Evolutionary conservation across 176 grass and related monocot genomes (phyloP).

Genomic region (Pontederia paniculata): DNA sequence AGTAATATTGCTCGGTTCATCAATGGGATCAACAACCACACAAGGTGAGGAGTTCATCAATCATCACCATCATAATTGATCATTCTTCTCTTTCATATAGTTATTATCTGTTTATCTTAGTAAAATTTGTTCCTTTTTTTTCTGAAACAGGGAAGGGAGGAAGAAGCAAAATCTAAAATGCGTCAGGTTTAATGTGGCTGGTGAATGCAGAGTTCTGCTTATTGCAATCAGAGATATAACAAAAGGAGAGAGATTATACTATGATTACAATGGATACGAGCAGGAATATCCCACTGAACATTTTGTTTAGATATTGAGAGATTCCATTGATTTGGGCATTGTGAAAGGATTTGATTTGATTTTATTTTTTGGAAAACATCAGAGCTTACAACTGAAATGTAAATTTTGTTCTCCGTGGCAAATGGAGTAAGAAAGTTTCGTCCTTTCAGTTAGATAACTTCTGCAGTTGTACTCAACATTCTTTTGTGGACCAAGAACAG

Average conservation of each 20-base stretch:
- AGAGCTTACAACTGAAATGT: too few species aligned
- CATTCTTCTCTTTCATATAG: too few species aligned
- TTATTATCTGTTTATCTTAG: too few species aligned
- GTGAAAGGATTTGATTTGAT: too few species aligned
- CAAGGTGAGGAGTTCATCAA: conserved; percentile 19
- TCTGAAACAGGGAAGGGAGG: conserved; percentile 63
- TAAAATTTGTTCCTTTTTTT: conserved; percentile 7
- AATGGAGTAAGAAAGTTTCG: too few species aligned
- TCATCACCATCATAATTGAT: neutral
- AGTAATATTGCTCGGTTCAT: conserved; percentile 96
- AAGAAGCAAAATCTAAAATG: conserved; percentile 99
- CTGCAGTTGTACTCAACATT: too few species aligned
- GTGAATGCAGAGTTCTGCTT: conserved; percentile 66
- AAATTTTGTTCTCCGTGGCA: too few species aligned
- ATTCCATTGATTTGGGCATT: too few species aligned
- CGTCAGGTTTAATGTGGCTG: conserved; percentile 48
- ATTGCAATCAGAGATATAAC: conserved; percentile 74
- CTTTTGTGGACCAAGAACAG: too few species aligned
- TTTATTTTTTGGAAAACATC: too few species aligned
- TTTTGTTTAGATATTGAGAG: conserved; percentile 47
- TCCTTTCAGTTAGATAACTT: too few species aligned
- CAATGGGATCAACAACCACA: conserved; percentile 97
- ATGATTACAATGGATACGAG: conserved; percentile 83
- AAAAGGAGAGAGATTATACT: conserved; percentile 86
- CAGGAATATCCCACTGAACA: conserved; percentile 95